A percentile compares a stretch with the other conserved stretches of the same genome.
Conservation (phyloP, 2,329 filamentous ascomycete species). For the Diaporthe longicolla region DNA sequence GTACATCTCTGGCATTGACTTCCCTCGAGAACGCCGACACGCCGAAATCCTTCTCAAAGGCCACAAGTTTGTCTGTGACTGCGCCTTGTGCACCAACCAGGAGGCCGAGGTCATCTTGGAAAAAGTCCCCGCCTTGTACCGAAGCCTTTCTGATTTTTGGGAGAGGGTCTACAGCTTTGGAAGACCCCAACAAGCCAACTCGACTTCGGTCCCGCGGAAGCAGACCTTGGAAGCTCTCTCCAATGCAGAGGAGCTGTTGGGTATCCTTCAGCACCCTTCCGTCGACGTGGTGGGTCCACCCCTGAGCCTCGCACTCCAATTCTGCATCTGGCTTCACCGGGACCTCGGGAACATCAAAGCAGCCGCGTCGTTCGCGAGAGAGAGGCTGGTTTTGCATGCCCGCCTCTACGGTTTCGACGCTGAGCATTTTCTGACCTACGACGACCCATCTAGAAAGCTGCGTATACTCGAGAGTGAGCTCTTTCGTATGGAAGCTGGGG, state of each 20-base stretch:
- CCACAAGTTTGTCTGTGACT: slow-evolving; percentile 27
- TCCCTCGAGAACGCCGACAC: slow-evolving; percentile 2
- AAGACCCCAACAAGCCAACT: background rate
- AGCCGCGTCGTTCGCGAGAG: background rate
- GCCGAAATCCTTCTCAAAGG: background rate
- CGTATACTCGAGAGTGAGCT: background rate
- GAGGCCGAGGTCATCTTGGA: slow-evolving; percentile 1
- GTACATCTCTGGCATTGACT: slow-evolving; percentile 12
- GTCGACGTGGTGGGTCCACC: background rate
- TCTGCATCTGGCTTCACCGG: background rate
- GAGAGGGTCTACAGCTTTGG: background rate
- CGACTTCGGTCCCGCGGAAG: background rate
- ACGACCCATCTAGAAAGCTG: background rate
- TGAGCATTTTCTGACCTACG: background rate
- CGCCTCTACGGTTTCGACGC: background rate
- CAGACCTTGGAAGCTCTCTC: background rate
- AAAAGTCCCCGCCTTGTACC: background rate
- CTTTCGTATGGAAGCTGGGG: background rate
- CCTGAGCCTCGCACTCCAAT: background rate
- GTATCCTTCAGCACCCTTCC: slow-evolving; percentile 24
- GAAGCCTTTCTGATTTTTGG: background rate
- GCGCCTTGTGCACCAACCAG: slow-evolving; percentile 14
- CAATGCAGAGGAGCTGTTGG: slow-evolving; percentile 14
- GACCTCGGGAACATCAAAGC: background rate
- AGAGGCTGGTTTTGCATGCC: slow-evolving; percentile 1